phyloP scores from a whole-genome alignment of 2,329 filamentous ascomycete genomes.

The Alternaria postmessia region DNA sequence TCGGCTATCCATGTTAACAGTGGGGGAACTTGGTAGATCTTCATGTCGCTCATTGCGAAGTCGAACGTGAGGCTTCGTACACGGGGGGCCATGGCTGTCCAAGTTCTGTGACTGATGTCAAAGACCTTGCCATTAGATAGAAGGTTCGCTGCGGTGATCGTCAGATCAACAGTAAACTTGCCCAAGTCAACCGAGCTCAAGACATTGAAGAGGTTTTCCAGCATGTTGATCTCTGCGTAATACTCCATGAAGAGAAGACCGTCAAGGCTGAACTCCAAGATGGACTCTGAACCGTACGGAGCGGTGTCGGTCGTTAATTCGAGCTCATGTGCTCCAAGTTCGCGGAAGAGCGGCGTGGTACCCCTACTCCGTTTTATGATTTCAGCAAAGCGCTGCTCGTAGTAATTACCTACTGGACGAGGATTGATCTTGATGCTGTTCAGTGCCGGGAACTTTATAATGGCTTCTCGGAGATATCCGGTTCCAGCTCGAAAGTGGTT shows the following conservation, averaged over 20 bases:
- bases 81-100: background rate
- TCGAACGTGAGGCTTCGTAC: background rate
- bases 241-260: slow-evolving; percentile 2
- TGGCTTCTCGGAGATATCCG: background rate
- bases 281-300: background rate
- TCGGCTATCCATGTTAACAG: background rate
- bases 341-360: background rate
- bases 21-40: background rate
- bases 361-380: background rate
- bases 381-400: background rate
- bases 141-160: background rate
- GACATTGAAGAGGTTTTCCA: background rate
- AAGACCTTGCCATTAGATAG: background rate
- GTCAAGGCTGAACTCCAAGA: background rate
- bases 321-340: background rate
- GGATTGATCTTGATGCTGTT: slow-evolving; percentile 2
- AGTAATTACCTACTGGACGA: background rate
- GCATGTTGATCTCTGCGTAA: slow-evolving; percentile 2
- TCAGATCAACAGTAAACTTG: background rate
- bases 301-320: background rate
- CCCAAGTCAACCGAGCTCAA: background rate
- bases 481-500: background rate
- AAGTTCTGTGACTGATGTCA: background rate
- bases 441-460: background rate
- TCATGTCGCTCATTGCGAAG: background rate